Base-by-base conservation (phyloP, 1,139 yeast genomes). In the Magnusiomyces starmeri region DNA sequence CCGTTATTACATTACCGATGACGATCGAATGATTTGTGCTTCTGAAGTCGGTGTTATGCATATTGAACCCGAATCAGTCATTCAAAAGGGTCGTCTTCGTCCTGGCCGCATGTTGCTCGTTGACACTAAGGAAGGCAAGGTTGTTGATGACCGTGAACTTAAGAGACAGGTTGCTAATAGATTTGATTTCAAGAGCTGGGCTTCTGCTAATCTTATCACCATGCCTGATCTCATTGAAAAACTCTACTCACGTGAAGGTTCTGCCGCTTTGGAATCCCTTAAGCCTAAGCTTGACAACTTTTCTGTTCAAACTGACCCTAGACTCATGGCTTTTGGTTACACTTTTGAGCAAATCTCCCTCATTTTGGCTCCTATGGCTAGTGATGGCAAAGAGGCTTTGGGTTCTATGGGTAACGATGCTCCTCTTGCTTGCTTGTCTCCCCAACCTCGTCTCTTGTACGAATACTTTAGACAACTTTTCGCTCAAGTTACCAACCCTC, bases 401-500 rank as follows among this genome's bases (percentile, higher is more conserved):
- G 97, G 98, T 27, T 89, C 97, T 14, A 92, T 92, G 98, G 98
- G 98, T 77, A 90, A 90, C 67, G 98, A 92, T 67, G 83, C 92
- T 54, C 95, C 97, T n/a, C 76, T 92, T 60, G 97, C 98, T 1
- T 92, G 98, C 72, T 74, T 92, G 60, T 85, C 96, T 47, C 92
- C 87, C 65, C 95, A 89, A 70, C 97, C 98, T 48, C 85, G 85
- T 61, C 74, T 92, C 59, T 75, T 88, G 60, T 92, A 85, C 68
- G 98, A 92, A 66, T 92, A 92, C 73, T 92, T 92, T 77, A 84
- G 96, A 65, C 96, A 92, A 70, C 78, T 92, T 64, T 92, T 92
- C 71, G 98, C 98, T 41, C 98, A 92, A 73, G 98, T 92, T 53
- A 92, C 98, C 43, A 92, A 92, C 71, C 98, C 98, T 56, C 98